Base-by-base conservation (phyloP, 2,329 filamentous ascomycete species). In the Xylariomycetidae sp. region DNA sequence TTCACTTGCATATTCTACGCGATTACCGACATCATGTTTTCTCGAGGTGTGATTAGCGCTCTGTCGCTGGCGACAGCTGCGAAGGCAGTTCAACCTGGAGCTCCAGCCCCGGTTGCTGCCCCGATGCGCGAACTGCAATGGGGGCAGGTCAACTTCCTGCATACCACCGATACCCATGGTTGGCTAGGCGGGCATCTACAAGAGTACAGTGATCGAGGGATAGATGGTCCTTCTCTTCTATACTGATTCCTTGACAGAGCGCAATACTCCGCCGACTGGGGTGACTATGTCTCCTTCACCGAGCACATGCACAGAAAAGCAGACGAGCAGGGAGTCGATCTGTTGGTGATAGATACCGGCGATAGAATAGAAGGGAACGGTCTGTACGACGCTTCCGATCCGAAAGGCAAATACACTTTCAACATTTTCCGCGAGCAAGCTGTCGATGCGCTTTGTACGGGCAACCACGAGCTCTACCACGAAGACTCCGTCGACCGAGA, bases 91-190 rank as follows among this genome's bases (percentile, higher is more conserved):
- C 92, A 98, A 59, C 90, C 90, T 8, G 79, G 76, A 36, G 86
- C 90, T 33, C 80, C 80, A n/a, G 63, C 74, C 25, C 86, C 92
- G 6, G 72, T 90, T 39, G 72, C 78, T 37, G 87, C 83, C 35
- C 89, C 88, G 28, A 76, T 96, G 61, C 81, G 90, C 51, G 74
- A 87, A 47, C 70, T 98, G 34, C 74, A 79, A 49, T 95, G 89
- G 86, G 89, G 85, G n/a, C 82, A 95, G 57, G 72, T 96, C 53
- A 96, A 96, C 68, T 93, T 95, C 59, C 64, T 98, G n/a, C 89
- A 94, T 54, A 96, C 92, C 1, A 96, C 92, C 25, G 85, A 96
- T 57, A 92, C 85, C 4, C 92, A 96, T 63, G 90, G 92, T 50
- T 98, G 92, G 92, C 81, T 93, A 54, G 87, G 79, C 8, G 92